Evolutionary conservation across 163 green algal species (phyloP).

Genomic region (Chlamydomonas reinhardtii): DNA sequence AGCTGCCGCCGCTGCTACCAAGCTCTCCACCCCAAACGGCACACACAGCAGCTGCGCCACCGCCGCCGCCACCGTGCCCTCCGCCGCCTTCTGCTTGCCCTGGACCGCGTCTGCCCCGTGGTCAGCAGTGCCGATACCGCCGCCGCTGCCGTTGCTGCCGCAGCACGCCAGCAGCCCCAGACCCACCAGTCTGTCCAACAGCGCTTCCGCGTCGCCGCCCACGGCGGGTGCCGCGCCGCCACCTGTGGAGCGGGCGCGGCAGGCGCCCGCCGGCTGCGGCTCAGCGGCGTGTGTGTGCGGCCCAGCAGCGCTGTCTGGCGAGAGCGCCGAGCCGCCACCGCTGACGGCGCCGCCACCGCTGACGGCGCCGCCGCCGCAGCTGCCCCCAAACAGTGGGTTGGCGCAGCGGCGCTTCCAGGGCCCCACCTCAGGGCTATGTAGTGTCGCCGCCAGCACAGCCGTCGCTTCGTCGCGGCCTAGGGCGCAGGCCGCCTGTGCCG

Average conservation of each 20-base stretch:
- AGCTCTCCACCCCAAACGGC: background rate
- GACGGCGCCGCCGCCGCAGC: background rate
- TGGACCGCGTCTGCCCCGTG: no score
- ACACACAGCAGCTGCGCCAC: background rate
- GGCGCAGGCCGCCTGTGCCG: no score
- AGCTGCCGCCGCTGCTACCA: no score
- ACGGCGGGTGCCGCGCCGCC: background rate
- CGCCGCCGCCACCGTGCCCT: background rate
- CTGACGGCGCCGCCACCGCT: background rate
- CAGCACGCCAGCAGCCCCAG: background rate
- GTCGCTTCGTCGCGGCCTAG: no score
- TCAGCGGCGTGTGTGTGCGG: no score
- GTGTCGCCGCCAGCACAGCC: no score
- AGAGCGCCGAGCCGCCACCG: background rate
- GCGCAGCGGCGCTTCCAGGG: constrained; percentile 19
- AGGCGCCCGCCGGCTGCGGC: no score
- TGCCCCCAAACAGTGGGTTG: constrained; percentile 18
- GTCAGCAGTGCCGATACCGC: no score
- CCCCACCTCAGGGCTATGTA: no score
- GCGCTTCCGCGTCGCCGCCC: background rate
- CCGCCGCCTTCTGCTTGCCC: no score
- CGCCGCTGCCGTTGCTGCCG: background rate
- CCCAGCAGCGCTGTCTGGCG: no score
- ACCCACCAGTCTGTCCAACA: background rate
- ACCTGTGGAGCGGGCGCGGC: background rate